Percentiles rank a stretch among this genome's conserved stretches.
Conservation (phyloP, 2,329 filamentous ascomycete genomes). For the Fusarium sp. region DNA sequence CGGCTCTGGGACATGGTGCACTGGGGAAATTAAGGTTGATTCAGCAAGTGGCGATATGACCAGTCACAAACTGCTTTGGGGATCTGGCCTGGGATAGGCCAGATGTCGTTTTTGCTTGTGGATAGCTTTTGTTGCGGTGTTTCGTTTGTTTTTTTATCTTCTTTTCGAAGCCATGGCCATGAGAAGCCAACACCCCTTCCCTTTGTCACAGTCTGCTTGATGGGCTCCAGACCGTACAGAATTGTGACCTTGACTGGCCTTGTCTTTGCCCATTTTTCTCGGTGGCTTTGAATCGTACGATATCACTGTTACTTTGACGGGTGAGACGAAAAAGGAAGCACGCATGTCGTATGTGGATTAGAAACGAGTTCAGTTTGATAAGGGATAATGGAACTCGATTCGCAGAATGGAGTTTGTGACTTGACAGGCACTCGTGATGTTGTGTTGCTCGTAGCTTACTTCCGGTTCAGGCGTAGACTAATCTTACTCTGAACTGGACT, state of each 20-base stretch:
- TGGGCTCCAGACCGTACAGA: constrained; percentile 41
- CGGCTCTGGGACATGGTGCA: constrained; percentile 43
- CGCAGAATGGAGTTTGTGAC: not conserved
- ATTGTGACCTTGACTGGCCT: constrained; percentile 33
- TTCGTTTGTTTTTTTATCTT: constrained; percentile 31
- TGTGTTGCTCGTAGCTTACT: not conserved
- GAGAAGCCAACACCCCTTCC: constrained; percentile 36
- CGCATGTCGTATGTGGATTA: constrained; percentile 17
- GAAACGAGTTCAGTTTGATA: constrained; percentile 33
- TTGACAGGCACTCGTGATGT: not conserved
- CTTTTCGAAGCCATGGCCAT: constrained; percentile 42
- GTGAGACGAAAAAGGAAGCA: constrained; percentile 8
- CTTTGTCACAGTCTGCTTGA: constrained; percentile 36
- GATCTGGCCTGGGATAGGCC: constrained; percentile 41
- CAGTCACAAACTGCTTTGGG: constrained; percentile 48
- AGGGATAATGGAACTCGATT: constrained; percentile 7
- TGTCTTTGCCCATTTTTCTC: constrained; percentile 22
- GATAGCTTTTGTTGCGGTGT: constrained; percentile 40
- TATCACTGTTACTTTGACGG: constrained; percentile 20
- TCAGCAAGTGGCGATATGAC: constrained; percentile 48
- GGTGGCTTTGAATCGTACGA: constrained; percentile 25
- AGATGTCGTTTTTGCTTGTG: constrained; percentile 46
- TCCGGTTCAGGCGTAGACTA: not conserved
- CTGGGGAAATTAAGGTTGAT: constrained; percentile 47
- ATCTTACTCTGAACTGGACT: not conserved